phyloP scores from a whole-genome alignment of 441 rosid species.

The Oxalis stricta region DNA sequence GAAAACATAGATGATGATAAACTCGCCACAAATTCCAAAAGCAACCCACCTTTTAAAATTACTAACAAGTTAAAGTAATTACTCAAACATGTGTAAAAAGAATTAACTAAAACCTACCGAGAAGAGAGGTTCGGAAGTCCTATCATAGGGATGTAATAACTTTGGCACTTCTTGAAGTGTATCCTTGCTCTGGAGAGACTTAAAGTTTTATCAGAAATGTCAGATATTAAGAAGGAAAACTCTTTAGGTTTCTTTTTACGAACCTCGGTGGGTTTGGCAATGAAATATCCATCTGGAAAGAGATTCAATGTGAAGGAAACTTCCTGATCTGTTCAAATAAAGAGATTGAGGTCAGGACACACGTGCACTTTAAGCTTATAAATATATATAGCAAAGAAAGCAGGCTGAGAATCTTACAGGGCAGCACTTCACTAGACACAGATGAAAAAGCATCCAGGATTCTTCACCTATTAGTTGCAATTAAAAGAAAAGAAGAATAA shows the following conservation, averaged over 20 bases:
- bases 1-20: no score
- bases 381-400: no score
- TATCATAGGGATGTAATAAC: conserved; percentile 69
- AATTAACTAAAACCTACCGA: conserved; percentile 31
- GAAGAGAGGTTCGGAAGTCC: conserved; percentile 71
- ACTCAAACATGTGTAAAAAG: conserved; percentile 7
- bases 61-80: not conserved
- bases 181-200: conserved; percentile 25
- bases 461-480: no score
- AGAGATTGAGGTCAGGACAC: conserved; percentile 5
- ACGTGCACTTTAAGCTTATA: no score
- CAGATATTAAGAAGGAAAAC: not conserved
- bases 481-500: no score
- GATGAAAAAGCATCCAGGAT: conserved; percentile 23
- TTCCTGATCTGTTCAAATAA: conserved; percentile 43
- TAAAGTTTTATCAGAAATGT: conserved; percentile 6
- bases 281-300: conserved; percentile 61
- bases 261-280: conserved; percentile 78
- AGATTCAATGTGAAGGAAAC: conserved; percentile 69
- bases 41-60: not conserved
- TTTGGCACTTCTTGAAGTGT: conserved; percentile 47
- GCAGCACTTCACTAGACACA: conserved; percentile 15
- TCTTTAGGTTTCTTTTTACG: conserved; percentile 9
- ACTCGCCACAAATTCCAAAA: no score
- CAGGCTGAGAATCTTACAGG: conserved; percentile 12